Evolutionary conservation across 164 flowering plant genomes (phyloP), one percentile per base, ranked within the genome.

Genomic region (Magnolia changhungtana): DNA sequence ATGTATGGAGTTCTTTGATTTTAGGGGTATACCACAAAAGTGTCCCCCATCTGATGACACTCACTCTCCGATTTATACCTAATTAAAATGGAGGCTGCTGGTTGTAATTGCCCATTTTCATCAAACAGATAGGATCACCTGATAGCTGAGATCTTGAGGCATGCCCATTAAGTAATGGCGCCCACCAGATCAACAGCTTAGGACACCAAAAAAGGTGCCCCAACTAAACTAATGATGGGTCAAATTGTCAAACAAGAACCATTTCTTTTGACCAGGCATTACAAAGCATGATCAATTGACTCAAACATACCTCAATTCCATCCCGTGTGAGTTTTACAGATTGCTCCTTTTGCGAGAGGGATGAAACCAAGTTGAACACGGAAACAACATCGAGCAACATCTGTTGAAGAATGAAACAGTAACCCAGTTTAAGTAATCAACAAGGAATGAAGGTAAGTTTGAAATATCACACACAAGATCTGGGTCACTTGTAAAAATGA

Each of bases 381-480:
- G 84, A 75, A 69, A 91, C 95, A 72, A 86, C 84, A 80, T 92
- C 92, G 45, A 94, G 91, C 59, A 94, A 75, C 65, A 92, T 88
- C 98, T 94, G 90, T 68, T 69, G 2, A 68, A 70, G 69, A 71
- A 69, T 74, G 70, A 61, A 78, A 24, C 13, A 67, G 67, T 11
- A 75, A 14, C n/a, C 24, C 23, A 58, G 7, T 27, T 73, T 52
- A 55, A 20, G n/a, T 10, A 14, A 59, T 59, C 45, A 59, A 8
- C n/a, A 10, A 59, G 63, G n/a, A 59, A 59, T 59, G 5, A 64
- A 64, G 24, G 24, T 64, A 19, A 6, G 1, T 65, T 4, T 24
- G 4, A 14, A 67, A 29, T 11, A 67, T 29, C 19, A 27, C 14
- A 21, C 70, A 52, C 14, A 52, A 52, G 59, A 52, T 52, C 13